Percentiles rank a stretch among this genome's conserved stretches.
Evolutionary conservation across 495 filamentous ascomycete species (phyloP).

Genomic region (Penicillium tannophilum): DNA sequence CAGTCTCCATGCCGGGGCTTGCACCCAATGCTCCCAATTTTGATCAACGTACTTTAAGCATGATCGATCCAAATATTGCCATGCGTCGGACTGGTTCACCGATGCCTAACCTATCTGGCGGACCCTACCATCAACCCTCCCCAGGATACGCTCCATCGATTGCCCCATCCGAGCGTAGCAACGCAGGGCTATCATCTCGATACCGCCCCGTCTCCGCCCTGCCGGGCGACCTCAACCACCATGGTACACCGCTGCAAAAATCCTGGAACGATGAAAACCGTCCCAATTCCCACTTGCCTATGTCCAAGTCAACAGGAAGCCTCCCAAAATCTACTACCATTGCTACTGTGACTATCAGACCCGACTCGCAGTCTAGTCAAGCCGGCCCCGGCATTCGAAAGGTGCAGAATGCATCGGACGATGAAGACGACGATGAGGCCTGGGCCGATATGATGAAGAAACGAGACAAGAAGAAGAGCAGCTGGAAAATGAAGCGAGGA

Average conservation of each 20-base stretch:
- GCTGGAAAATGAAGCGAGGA: conserved; percentile 70
- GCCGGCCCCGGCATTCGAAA: conserved; percentile 30
- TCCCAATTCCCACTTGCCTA: conserved; percentile 24
- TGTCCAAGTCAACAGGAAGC: conserved; percentile 22
- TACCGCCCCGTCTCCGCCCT: conserved; percentile 82
- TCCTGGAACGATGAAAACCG: conserved; percentile 52
- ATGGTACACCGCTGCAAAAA: conserved; percentile 50
- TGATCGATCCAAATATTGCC: conserved; percentile 73
- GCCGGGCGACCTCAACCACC: conserved; percentile 40
- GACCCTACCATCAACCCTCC: not conserved
- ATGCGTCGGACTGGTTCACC: conserved; percentile 49
- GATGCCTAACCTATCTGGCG: conserved; percentile 33
- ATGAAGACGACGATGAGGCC: conserved; percentile 82
- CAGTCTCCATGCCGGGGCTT: conserved; percentile 44
- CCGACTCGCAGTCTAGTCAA: conserved; percentile 34
- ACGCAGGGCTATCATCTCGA: conserved; percentile 83
- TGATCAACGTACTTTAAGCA: conserved; percentile 70
- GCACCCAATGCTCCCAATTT: conserved; percentile 16
- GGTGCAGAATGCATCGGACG: conserved; percentile 36
- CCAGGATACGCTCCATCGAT: conserved; percentile 68
- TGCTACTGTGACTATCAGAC: conserved; percentile 40
- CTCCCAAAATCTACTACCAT: conserved; percentile 37
- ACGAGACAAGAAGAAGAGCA: conserved; percentile 74
- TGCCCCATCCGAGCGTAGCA: conserved; percentile 92
- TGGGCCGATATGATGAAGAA: conserved; percentile 88